Base-by-base conservation (phyloP, 2,329 filamentous ascomycete species). In the Fusarium xyrophilum region DNA sequence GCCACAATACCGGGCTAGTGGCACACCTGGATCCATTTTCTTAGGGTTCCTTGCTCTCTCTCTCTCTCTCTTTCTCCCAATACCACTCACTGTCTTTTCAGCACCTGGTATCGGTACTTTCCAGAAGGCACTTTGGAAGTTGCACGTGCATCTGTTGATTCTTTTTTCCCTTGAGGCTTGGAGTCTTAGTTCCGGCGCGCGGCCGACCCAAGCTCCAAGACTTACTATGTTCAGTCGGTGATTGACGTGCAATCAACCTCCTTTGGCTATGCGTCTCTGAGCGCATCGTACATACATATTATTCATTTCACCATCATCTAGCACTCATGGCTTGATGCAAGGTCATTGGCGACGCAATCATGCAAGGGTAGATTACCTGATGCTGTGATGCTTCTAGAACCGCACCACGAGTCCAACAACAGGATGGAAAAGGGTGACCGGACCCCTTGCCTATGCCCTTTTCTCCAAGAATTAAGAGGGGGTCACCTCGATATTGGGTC, bases 311-410 rank as follows among this genome's bases (percentile, higher is more conserved):
- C 39, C 21, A 54, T 56, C 50, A 35, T 38, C 46, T 42, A 54
- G 70, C 55, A 64, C 57, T 60, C 30, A 36, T 48, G 54, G 28
- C 42, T 44, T 58, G 51, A 53, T 54, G 38, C 47, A 39, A 48
- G 54, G 40, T 63, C 56, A 74, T 74, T 74, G 72, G 72, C 51
- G 56, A 40, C 33, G 33, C 43, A 53, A 48, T 61, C 56, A 65
- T 71, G 68, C 56, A 47, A 62, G 55, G 57, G 50, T 56, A 73
- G 63, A 74, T 73, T 72, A 51, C 65, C 54, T 69, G 60, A 70
- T 70, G 55, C 47, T 56, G 53, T 59, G 59, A 70, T 58, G 52
- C 68, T 70, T 72, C 60, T 58, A 73, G 67, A 65, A 63, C 55
- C n/a, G 55, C 56, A 58, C 56, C 48, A 72, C 59, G 50, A 57